Percentiles rank a stretch among this genome's conserved stretches.
phyloP scores from a whole-genome alignment of 2,329 filamentous ascomycete genomes.

The Gnomoniopsis smithogilvyi region DNA sequence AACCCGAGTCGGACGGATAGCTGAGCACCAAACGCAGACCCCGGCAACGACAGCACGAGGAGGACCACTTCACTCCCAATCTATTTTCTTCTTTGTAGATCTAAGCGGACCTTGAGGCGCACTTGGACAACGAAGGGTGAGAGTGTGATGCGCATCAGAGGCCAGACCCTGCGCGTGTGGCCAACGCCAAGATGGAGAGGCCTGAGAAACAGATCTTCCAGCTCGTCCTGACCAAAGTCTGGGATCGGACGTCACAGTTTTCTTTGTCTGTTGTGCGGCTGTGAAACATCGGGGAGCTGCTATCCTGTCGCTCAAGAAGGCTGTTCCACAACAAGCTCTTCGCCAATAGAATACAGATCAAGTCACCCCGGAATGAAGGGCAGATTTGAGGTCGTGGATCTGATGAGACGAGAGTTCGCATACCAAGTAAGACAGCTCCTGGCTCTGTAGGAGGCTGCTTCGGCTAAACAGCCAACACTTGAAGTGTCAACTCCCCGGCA shows the following conservation, averaged over 20 bases:
- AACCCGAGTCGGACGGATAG: conserved; percentile 17
- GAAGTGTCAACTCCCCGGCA: not conserved
- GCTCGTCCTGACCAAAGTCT: conserved; percentile 7
- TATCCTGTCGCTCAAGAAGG: conserved; percentile 22
- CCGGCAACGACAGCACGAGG: conserved; percentile 7
- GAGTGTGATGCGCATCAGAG: conserved; percentile 6
- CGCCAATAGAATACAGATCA: conserved; percentile 1
- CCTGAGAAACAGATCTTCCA: conserved; percentile 8
- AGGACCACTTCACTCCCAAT: not conserved
- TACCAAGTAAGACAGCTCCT: not conserved
- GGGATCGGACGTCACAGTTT: conserved; percentile 23
- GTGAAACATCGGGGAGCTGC: conserved; percentile 31
- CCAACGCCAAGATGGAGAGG: conserved; percentile 3
- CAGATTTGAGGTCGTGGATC: not conserved
- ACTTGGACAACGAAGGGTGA: conserved; percentile 9
- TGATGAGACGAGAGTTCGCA: not conserved
- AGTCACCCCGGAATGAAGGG: not conserved
- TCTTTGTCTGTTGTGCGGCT: conserved; percentile 28
- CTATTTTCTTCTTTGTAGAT: not conserved
- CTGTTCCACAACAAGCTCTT: conserved; percentile 1
- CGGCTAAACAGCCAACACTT: not conserved
- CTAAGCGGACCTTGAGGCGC: conserved; percentile 7
- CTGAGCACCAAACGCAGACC: conserved; percentile 11
- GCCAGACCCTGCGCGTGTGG: conserved; percentile 3
- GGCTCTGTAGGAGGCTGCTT: not conserved